Evolutionary conservation across 495 filamentous ascomycete species (phyloP), one percentile per base, ranked within the genome.

Genomic region (Aspergillus avenaceus): DNA sequence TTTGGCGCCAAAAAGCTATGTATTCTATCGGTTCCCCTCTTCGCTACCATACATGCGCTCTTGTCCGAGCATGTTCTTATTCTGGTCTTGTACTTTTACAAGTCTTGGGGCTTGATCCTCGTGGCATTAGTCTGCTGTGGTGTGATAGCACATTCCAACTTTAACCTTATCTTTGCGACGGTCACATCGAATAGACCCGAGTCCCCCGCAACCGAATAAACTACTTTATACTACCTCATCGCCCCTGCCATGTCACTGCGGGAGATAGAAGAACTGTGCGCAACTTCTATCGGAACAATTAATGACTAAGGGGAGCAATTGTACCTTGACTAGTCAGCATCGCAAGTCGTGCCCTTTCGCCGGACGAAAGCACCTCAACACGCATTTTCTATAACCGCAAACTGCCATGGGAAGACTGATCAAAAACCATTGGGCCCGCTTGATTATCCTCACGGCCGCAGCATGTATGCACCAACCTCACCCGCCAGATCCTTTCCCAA

Each of bases 391-490:
- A n/a, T 51, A 27, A 12, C 8, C 8, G 31, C 31, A n/a, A 41
- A 19, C 31, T 67, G 78, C 61, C 60, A 98, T 98, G 93, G 93
- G 93, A 67, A 89, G 84, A 63, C 83, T 98, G 55, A 98, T 98
- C 75, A 97, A 97, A 76, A 97, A 97, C 76, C 93, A 98, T 75
- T 96, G 91, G 88, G 95, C 88, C 44, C 83, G 93, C 42, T 83
- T 97, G 56, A 90, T 97, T 61, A 80, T 93, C 68, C 78, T 97
- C 58, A 87, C 90, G 2, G 86, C 93, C 5, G 84, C 88, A 65
- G 70, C 74, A 37, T 97, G 88, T 95, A 84, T 8, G 88, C 83
- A 25, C 22, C 21, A 23, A 24, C 12, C 13, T 19, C 11, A 3
- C 29, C 38, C 7, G 11, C 9, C 5, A 25, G 23, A 24, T n/a